Evolutionary conservation across 495 filamentous ascomycete genomes (phyloP), one percentile per base, ranked within the genome.

Genomic region (Podospora pseudopauciseta): DNA sequence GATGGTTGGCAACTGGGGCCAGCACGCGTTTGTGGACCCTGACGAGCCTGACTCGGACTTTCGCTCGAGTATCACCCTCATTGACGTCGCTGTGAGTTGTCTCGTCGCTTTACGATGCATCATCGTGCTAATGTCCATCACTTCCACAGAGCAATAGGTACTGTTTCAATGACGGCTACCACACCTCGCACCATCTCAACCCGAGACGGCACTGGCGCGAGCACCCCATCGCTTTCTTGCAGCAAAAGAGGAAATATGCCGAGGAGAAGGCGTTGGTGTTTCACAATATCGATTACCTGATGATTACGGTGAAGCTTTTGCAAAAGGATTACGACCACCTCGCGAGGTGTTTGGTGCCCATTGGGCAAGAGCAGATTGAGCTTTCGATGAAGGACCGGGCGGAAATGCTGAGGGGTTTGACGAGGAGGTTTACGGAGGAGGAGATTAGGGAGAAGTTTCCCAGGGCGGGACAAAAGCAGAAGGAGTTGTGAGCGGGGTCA

Each of bases 1-100:
- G 56, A 92, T 92, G 90, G 82, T 89, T n/a, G 90, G 90, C 4
- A 92, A 92, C 71, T 92, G 88, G 88, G 90, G 88, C 54, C 90
- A 92, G 69, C 90, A 92, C 75, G 89, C 89, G 5, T 85, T 92
- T 63, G 90, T 92, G 4, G 90, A 92, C 71, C 85, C 88, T 23
- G 74, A 80, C 6, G 87, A 91, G 60, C 90, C 90, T 0, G 83
- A 87, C 63, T 91, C 88, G n/a, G 89, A 92, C 72, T 91, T 56
- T 6, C 54, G 54, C 4, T 56, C 54, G 5, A 56, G 54, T 1
- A 56, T 56, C 11, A 56, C 54, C 19, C 19, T 56, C 4, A 56
- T 56, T 56, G 54, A 56, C 54, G 54, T 56, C 0, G 6, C 54
- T 56, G 54, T 56, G 19, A 56, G 54, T 20, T 20, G 4, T 9